Evolutionary conservation across 2,329 filamentous ascomycete genomes (phyloP).

Genomic region (Mollisiaceae sp.): DNA sequence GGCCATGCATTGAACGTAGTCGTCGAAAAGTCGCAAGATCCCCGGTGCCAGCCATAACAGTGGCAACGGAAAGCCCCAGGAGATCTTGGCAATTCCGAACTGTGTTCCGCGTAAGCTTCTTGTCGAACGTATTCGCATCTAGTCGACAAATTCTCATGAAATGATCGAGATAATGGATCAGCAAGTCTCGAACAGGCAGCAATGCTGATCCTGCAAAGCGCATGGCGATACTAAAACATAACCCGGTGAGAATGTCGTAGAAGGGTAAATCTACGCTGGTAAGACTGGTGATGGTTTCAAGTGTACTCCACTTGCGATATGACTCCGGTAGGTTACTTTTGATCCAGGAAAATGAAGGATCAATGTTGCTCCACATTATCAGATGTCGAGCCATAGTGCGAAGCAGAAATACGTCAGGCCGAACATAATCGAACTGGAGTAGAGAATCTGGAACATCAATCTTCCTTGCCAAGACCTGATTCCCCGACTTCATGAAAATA

Average conservation of each 20-base stretch:
- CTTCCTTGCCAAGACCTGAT: slow-evolving; percentile 84
- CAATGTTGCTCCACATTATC: slow-evolving; percentile 89
- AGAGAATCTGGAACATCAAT: slow-evolving; percentile 90
- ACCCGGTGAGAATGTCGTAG: slow-evolving; percentile 87
- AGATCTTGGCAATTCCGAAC: slow-evolving; percentile 91
- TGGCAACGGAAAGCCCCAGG: slow-evolving; percentile 79
- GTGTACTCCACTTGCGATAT: slow-evolving; percentile 66
- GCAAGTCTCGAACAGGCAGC: slow-evolving; percentile 73
- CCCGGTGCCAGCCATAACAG: slow-evolving; percentile 95
- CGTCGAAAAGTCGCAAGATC: slow-evolving; percentile 85
- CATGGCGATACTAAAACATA: slow-evolving; percentile 81
- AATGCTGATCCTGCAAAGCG: slow-evolving; percentile 77
- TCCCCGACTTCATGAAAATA: slow-evolving; percentile 97
- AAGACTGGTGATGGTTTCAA: slow-evolving; percentile 65
- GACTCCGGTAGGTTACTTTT: slow-evolving; percentile 71
- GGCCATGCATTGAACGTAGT: slow-evolving; percentile 84
- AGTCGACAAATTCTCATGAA: slow-evolving; percentile 79
- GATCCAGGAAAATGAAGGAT: slow-evolving; percentile 77
- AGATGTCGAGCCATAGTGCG: slow-evolving; percentile 88
- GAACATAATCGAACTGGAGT: slow-evolving; percentile 92
- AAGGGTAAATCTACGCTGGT: slow-evolving; percentile 87
- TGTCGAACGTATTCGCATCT: slow-evolving; percentile 68
- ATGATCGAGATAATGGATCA: slow-evolving; percentile 84
- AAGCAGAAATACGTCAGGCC: slow-evolving; percentile 89
- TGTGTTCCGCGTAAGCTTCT: slow-evolving; percentile 80